Evolutionary conservation across 2,329 filamentous ascomycete species (phyloP).

Genomic region (Aspergillus ibericus): DNA sequence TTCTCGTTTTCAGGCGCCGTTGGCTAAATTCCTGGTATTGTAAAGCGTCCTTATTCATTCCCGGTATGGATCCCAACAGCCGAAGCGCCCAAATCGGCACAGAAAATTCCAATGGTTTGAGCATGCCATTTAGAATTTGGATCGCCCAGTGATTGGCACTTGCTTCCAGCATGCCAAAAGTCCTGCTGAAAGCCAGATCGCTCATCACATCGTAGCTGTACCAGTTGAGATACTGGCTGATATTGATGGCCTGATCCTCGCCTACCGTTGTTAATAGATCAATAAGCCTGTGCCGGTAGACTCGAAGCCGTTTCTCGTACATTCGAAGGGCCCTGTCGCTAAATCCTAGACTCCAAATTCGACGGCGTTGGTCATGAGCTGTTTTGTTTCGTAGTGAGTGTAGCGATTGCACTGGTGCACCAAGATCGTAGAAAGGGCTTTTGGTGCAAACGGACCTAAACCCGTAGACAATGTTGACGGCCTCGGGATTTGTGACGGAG

Average conservation of each 20-base stretch:
- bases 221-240: constrained; percentile 38
- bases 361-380: constrained; percentile 41
- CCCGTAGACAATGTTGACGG: constrained; percentile 41
- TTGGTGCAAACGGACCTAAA: constrained; percentile 42
- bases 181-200: constrained; percentile 13
- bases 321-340: constrained; percentile 42
- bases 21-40: not conserved
- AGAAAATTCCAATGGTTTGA: not conserved
- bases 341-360: constrained; percentile 46
- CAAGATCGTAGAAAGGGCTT: constrained; percentile 42
- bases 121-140: not conserved
- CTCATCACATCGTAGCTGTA: constrained; percentile 21
- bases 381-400: constrained; percentile 39
- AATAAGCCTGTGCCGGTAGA: constrained; percentile 38
- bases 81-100: not conserved
- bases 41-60: not conserved
- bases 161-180: constrained; percentile 4
- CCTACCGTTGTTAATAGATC: constrained; percentile 26
- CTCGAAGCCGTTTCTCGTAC: constrained; percentile 41
- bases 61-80: not conserved
- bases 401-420: constrained; percentile 37
- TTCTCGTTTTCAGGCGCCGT: not conserved
- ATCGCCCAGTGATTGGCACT: not conserved
- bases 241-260: constrained; percentile 33
- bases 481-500: constrained; percentile 39